Evolutionary conservation across 2,329 filamentous ascomycete species (phyloP).

Genomic region (Aspergillus pseudonomiae): DNA sequence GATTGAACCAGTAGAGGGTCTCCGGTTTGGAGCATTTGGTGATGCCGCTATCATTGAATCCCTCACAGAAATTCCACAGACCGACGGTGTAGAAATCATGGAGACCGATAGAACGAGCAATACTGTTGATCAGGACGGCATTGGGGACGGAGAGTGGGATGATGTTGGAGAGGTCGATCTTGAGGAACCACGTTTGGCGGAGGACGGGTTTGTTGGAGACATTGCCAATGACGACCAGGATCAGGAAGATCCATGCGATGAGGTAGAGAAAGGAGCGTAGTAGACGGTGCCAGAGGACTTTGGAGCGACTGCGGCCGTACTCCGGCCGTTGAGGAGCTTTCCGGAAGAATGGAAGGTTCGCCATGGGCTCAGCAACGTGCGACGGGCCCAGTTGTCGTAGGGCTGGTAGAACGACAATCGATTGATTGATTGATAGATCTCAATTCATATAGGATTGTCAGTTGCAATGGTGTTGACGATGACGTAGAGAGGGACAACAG

Average conservation of each 20-base stretch:
- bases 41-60: constrained; percentile 70
- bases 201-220: constrained; percentile 65
- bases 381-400: too few species aligned
- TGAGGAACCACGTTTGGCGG: constrained; percentile 78
- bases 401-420: too few species aligned
- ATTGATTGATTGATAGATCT: not conserved
- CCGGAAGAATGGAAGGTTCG: constrained; percentile 32
- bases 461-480: not conserved
- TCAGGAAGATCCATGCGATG: constrained; percentile 74
- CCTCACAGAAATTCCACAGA: constrained; percentile 90
- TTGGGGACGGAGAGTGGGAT: constrained; percentile 74
- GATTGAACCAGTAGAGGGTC: constrained; percentile 87
- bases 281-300: constrained; percentile 60
- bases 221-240: constrained; percentile 80
- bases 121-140: constrained; percentile 77
- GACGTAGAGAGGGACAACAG: not conserved
- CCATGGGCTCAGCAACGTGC: constrained; percentile 20
- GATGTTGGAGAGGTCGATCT: constrained; percentile 79
- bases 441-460: not conserved
- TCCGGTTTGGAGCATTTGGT: constrained; percentile 73
- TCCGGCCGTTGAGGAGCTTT: constrained; percentile 29
- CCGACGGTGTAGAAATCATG: constrained; percentile 95
- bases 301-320: constrained; percentile 34
- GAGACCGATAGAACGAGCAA: constrained; percentile 81
- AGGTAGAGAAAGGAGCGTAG: constrained; percentile 72